Base-by-base conservation (phyloP, 129 eudicot genomes). In the Tagetes patula region DNA sequence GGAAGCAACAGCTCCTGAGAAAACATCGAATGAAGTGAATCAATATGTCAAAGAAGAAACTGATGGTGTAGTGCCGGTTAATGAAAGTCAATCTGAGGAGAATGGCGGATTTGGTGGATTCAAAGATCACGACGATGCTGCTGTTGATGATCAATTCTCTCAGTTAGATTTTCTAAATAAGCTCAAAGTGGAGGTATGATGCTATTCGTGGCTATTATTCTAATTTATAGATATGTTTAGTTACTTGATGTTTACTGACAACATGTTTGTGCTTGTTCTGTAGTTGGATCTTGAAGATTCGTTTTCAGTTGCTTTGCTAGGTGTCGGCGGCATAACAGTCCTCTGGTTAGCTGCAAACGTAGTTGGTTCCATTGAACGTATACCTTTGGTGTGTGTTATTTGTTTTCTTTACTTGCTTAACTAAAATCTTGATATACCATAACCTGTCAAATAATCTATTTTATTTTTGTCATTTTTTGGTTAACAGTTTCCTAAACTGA, bases 321-420 rank as follows among this genome's bases (percentile, higher is more conserved):
- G 91, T 72, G 89, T 84, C 14, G 88, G 87, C 52, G 83, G 84
- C 39, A 38, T 85, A 30, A 62, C 80, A 61, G 81, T 87, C 40
- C 79, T 88, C 38, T 94, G 94, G 91, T 60, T 94, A 33, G 78
- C 90, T 37, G 77, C 77, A 67, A 86, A 90, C 53, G 74, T 94
- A 38, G 84, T 94, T 77, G 91, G 93, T 48, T 88, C 97, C 49
- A 73, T 90, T 66, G 98, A 90, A 62, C 82, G 82, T 66, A 80
- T 94, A 64, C 97, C 97, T 11, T 71, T 94, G 93, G 97, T 88
- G 32, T 88, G 32, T 31, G 89, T 83, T 13, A 32, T 68, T 67
- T 56, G 39, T 37, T 55, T 54, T 62, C 55, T 71, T 9, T 48
- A 65, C 43, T 38, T 74, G 73, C 42, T 71, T n/a, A 63, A 47